Evolutionary conservation across 1,284 basidiomycete genomes (phyloP).

Genomic region (Ganoderma multipileum): DNA sequence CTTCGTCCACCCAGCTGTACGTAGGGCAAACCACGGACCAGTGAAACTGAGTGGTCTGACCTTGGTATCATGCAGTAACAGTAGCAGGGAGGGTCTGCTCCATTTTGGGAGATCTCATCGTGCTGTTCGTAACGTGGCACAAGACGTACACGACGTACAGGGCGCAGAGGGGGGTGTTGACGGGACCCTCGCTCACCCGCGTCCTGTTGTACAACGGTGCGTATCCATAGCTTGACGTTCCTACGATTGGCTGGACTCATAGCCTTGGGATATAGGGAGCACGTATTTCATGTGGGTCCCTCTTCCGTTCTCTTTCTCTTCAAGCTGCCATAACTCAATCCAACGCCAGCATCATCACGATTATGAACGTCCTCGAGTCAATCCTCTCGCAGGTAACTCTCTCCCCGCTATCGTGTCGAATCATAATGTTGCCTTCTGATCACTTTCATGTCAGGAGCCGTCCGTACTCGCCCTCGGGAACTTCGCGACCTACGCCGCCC

Average conservation of each 20-base stretch:
- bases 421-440: neutral
- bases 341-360: neutral
- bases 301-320: neutral
- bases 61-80: neutral
- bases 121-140: neutral
- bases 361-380: neutral
- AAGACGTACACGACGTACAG: neutral
- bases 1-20: neutral
- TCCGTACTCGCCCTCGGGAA: neutral
- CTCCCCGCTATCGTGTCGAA: no score
- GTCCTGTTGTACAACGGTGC: neutral
- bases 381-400: neutral
- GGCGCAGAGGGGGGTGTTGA: neutral
- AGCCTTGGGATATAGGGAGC: neutral
- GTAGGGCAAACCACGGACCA: neutral
- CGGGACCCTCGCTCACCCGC: neutral
- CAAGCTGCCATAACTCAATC: neutral
- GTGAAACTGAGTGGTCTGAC: no score
- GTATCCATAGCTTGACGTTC: neutral
- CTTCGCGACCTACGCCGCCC: neutral
- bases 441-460: neutral
- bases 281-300: neutral
- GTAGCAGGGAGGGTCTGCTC: neutral
- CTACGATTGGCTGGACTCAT: neutral
- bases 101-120: neutral